Evolutionary conservation across 768 basidiomycete genomes (phyloP), one percentile per base, ranked within the genome.

Genomic region (Lentinus tigrinus): DNA sequence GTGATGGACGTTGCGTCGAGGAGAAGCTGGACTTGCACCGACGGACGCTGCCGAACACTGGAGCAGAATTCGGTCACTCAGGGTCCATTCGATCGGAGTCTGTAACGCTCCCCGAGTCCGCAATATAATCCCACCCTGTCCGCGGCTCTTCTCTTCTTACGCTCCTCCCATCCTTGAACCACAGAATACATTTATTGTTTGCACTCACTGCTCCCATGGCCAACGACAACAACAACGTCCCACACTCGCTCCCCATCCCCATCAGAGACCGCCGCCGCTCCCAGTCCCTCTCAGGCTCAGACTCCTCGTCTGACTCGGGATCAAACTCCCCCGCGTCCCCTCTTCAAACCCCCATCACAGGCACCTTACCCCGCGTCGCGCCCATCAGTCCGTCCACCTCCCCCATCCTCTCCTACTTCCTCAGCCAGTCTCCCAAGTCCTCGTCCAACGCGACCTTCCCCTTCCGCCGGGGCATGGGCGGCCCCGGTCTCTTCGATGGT

Each of bases 341-440:
- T 43, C 70, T 81, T 21, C 75, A 75, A 39, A 84, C 85, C 3
- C 87, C 85, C 23, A 67, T 75, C 46, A 79, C 82, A 26, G 61
- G 73, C 2, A 62, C 69, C 11, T 72, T 75, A 2, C 76, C 81
- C 3, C 77, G 77, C 44, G 66, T 84, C 47, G 73, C 77, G 7
- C 67, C 79, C 10, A 73, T 78, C 5, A 84, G 85, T 4, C 82
- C 88, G 6, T 80, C 82, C 7, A 78, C 78, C 4, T 89, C 89
- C 3, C 90, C 90, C 46, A 86, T 91, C 53, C 72, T 91, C 49
- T 83, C 83, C 54, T 85, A 87, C 69, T 87, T 88, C 71, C 69
- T 90, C 77, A 70, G 70, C 49, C 84, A 87, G 62, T 82, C 60
- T 3, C 74, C 84, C 14, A 85, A 83, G 64, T 64, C 77, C 0